Conservation (phyloP, 148 eudicot species). For the Nyssa sinensis region DNA sequence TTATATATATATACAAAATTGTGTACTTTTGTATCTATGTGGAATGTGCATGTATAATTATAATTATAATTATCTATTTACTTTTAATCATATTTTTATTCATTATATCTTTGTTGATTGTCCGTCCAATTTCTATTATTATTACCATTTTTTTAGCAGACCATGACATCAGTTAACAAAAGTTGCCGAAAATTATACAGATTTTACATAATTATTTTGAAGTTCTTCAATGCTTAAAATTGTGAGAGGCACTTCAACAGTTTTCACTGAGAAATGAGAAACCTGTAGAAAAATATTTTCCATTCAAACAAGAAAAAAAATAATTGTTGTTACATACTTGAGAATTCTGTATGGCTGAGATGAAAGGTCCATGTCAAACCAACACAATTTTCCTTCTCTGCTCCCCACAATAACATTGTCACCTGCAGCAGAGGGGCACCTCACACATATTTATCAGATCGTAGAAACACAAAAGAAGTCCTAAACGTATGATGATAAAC, state of each 20-base stretch:
- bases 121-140: background rate
- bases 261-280: background rate
- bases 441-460: background rate
- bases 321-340: slow-evolving; percentile 48
- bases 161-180: background rate
- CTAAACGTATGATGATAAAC: background rate
- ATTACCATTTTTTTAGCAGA: background rate
- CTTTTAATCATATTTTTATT: background rate
- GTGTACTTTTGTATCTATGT: background rate
- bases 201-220: background rate
- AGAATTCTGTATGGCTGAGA: slow-evolving; percentile 64
- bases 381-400: slow-evolving; percentile 89
- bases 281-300: background rate
- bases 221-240: background rate
- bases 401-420: slow-evolving; percentile 96
- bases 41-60: background rate
- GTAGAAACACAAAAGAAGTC: slow-evolving; percentile 9
- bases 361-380: slow-evolving; percentile 99
- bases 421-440: slow-evolving; percentile 44
- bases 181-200: background rate
- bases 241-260: background rate
- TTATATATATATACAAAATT: too few relatives aligned
- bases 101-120: background rate
- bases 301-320: background rate
- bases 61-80: slow-evolving; percentile 5